These are phyloP conservation scores for Fusarium piperis DNA, from an alignment of 2,329 filamentous ascomycete genomes.

Conservation along the genomic window DNA sequence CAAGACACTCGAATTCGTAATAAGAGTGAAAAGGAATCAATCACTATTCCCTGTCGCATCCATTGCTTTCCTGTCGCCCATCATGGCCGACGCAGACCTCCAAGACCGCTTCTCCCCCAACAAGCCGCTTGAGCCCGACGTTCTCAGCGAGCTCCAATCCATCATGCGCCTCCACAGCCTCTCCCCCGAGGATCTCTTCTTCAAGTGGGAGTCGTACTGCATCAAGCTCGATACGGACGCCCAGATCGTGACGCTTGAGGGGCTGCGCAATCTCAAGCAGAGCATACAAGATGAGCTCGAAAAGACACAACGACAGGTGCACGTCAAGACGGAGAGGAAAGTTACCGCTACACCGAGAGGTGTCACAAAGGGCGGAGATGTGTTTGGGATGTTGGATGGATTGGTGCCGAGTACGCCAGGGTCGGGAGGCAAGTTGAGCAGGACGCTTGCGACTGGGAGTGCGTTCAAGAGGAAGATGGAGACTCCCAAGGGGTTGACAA, in stretches of 20 bases:
- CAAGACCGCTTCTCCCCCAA: conserved; percentile 50
- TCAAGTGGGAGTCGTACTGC: conserved; percentile 99
- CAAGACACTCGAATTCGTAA: not conserved
- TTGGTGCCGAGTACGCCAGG: conserved; percentile 72
- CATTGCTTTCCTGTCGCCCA: conserved; percentile 24
- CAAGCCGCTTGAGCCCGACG: conserved; percentile 74
- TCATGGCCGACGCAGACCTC: conserved; percentile 51
- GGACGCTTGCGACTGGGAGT: conserved; percentile 43
- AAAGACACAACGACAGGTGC: conserved; percentile 73
- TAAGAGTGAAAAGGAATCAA: not conserved
- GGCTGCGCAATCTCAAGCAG: conserved; percentile 82
- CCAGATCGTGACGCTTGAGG: conserved; percentile 72
- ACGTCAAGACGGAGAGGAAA: conserved; percentile 71
- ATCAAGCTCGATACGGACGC: conserved; percentile 91
- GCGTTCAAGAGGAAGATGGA: conserved; percentile 47
- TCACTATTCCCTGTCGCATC: not conserved
- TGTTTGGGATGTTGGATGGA: conserved; percentile 85
- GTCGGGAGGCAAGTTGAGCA: conserved; percentile 55
- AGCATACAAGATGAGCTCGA: conserved; percentile 87
- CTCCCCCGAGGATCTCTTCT: conserved; percentile 86
- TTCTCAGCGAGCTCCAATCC: conserved; percentile 82
- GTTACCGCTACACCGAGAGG: conserved; percentile 71
- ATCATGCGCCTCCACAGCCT: conserved; percentile 87
- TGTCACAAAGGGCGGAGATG: conserved; percentile 66
- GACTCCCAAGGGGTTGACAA: conserved; percentile 41